These are phyloP conservation scores for Cochlearia excelsa DNA, from an alignment of 345 rosid genomes.

Conservation along the genomic window DNA sequence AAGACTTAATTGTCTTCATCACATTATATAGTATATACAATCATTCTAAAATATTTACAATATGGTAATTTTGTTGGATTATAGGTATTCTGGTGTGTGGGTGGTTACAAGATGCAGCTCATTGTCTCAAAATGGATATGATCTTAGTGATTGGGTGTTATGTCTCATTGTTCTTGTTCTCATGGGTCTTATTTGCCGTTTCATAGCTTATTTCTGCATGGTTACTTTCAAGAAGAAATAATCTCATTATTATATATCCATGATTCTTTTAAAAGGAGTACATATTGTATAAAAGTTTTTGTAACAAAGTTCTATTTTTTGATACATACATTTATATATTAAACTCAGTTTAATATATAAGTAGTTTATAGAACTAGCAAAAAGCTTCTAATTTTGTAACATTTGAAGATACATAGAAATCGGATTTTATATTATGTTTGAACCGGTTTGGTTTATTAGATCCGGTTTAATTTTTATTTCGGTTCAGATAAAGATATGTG, in stretches of 20 bases:
- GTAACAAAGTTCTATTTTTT: constrained; percentile 21
- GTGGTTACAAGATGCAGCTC: constrained; percentile 59
- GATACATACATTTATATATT: background rate
- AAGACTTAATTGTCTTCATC: background rate
- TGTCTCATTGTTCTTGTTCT: constrained; percentile 46
- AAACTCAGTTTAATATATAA: background rate
- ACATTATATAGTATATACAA: background rate
- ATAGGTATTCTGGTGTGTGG: constrained; percentile 65
- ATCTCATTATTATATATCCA: constrained; percentile 1
- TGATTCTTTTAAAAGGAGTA: constrained; percentile 9
- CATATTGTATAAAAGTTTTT: constrained; percentile 19
- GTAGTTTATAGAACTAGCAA: constrained; percentile 13
- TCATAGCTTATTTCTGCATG: constrained; percentile 47
- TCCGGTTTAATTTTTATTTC: background rate
- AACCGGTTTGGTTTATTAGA: background rate
- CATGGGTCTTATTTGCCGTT: constrained; percentile 45
- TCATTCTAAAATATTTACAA: background rate
- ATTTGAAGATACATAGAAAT: too few species aligned
- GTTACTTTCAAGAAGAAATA: constrained; percentile 47
- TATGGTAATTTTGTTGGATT: constrained; percentile 5
- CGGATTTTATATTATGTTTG: background rate
- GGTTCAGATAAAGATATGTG: constrained; percentile 12
- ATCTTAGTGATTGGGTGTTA: constrained; percentile 53
- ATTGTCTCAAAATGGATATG: constrained; percentile 48
- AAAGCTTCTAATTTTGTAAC: too few species aligned